phyloP scores from a whole-genome alignment of 2,329 filamentous ascomycete genomes.

The Fusarium duplospermum region DNA sequence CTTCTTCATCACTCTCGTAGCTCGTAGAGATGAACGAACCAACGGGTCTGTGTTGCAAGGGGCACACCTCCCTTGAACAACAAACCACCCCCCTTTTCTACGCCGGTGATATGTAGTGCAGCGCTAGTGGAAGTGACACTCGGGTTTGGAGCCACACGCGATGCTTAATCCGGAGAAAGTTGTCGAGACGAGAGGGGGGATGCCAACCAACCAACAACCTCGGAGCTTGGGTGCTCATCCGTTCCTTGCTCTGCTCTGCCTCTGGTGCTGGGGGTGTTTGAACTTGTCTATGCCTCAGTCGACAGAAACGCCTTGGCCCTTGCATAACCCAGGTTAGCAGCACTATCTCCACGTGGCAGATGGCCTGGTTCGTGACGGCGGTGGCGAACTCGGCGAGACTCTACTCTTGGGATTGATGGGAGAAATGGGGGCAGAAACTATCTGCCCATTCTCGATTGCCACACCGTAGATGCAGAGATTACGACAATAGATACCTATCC shows the following conservation, averaged over 20 bases:
- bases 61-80: neutral
- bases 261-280: neutral
- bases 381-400: neutral
- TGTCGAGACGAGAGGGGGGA: neutral
- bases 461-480: neutral
- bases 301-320: conserved; percentile 9
- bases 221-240: neutral
- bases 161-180: conserved; percentile 22
- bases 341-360: conserved; percentile 38
- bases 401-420: neutral
- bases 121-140: conserved; percentile 4
- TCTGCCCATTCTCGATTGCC: neutral
- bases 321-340: conserved; percentile 30
- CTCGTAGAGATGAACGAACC: neutral
- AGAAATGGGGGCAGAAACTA: neutral
- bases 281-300: conserved; percentile 16
- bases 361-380: neutral
- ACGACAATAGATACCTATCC: too few relatives aligned
- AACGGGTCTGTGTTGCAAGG: conserved; percentile 5
- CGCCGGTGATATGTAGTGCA: neutral
- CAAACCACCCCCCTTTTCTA: conserved; percentile 10
- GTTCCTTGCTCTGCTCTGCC: neutral
- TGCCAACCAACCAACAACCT: neutral
- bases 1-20: neutral
- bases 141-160: neutral